phyloP scores from a whole-genome alignment of 768 basidiomycete species.

The Mycena floridula region DNA sequence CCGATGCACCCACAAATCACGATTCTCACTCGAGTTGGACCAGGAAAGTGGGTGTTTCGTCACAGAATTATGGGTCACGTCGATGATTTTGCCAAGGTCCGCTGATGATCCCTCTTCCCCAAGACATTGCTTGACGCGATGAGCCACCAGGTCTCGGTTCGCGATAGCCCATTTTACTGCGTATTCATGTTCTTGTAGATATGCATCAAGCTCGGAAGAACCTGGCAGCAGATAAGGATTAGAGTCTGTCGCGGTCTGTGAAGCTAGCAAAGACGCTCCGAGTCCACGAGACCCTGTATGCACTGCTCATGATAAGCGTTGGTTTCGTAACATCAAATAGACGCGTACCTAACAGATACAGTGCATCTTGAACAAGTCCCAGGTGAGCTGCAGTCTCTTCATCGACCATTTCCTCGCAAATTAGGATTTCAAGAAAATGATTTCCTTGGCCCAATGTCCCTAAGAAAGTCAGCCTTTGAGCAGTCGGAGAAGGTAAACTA shows the following conservation, averaged over 20 bases:
- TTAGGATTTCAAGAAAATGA: constrained; percentile 32
- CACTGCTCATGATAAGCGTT: constrained; percentile 13
- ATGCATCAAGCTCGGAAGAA: constrained; percentile 20
- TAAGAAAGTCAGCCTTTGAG: too few species aligned
- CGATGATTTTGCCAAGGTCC: constrained; percentile 24
- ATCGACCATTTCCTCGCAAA: constrained; percentile 25
- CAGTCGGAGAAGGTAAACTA: too few species aligned
- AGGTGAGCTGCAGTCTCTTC: constrained; percentile 14
- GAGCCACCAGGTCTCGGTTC: constrained; percentile 32
- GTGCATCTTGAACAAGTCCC: constrained; percentile 16
- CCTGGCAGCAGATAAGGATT: constrained; percentile 27
- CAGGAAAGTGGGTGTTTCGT: constrained; percentile 17
- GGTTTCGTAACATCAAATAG: neutral
- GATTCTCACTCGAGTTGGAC: constrained; percentile 10
- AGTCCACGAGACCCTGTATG: constrained; percentile 33
- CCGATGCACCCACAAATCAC: constrained; percentile 29
- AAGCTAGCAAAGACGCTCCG: constrained; percentile 23
- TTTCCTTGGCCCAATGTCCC: constrained; percentile 33
- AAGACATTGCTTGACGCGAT: constrained; percentile 27
- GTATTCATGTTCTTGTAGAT: constrained; percentile 28
- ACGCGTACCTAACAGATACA: constrained; percentile 24
- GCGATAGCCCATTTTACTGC: constrained; percentile 31
- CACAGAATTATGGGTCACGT: constrained; percentile 34
- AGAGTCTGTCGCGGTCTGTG: constrained; percentile 22
- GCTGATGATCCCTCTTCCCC: constrained; percentile 10